Conservation (phyloP, 1,284 basidiomycete genomes). For the Malassezia restricta region DNA sequence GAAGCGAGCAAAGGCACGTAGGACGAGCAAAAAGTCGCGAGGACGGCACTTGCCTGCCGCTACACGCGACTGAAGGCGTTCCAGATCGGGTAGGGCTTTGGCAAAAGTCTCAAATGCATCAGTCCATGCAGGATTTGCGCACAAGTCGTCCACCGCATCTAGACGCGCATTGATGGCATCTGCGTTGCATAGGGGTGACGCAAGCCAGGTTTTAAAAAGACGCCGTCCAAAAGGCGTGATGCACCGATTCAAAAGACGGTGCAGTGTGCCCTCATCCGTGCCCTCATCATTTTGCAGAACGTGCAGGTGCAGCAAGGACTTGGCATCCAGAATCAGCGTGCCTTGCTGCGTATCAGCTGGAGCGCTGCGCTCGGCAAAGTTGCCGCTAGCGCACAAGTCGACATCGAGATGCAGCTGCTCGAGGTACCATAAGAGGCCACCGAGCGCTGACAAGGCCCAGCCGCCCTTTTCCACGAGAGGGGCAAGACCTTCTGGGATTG, state of each 20-base stretch:
- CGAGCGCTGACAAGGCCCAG: constrained; percentile 34
- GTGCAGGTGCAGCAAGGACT: constrained; percentile 41
- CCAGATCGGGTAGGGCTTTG: constrained; percentile 37
- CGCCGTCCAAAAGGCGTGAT: constrained; percentile 44
- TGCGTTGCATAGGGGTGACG: constrained; percentile 30
- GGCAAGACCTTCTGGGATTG: constrained; percentile 27
- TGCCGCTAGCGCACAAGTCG: constrained; percentile 39
- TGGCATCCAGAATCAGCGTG: constrained; percentile 40
- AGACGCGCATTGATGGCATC: constrained; percentile 34
- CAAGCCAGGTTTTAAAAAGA: constrained; percentile 43
- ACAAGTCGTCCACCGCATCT: constrained; percentile 40
- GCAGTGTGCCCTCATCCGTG: constrained; percentile 38
- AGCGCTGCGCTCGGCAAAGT: constrained; percentile 37
- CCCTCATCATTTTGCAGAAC: constrained; percentile 44
- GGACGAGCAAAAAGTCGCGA: constrained; percentile 36
- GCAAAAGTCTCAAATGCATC: constrained; percentile 34
- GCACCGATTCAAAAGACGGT: constrained; percentile 42
- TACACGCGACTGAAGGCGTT: constrained; percentile 39
- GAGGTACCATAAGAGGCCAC: constrained; percentile 40
- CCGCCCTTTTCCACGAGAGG: constrained; percentile 24
- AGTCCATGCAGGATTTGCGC: constrained; percentile 22
- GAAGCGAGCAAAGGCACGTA: constrained; percentile 30
- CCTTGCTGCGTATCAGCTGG: constrained; percentile 24
- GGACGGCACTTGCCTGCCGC: constrained; percentile 40
- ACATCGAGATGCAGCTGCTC: constrained; percentile 39